phyloP scores from a whole-genome alignment of 208 protist genomes.

The Tritrichomonas musculus region DNA sequence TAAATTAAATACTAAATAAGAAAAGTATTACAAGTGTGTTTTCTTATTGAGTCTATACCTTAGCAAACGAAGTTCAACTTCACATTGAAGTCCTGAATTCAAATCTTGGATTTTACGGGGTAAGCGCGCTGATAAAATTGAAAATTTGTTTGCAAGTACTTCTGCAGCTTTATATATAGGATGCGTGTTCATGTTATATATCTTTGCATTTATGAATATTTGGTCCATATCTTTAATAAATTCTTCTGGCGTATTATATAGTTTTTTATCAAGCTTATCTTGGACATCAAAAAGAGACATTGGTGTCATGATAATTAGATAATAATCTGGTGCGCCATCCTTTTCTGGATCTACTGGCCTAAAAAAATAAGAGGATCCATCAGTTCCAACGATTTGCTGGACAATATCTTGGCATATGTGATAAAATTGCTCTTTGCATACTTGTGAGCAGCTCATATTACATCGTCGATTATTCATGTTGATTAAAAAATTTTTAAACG shows the following conservation, averaged over 20 bases:
- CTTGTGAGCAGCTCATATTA: too few species aligned
- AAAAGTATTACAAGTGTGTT: neutral
- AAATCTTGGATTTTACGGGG: neutral
- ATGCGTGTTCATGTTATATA: neutral
- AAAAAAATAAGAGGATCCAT: neutral
- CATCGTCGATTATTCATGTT: too few species aligned
- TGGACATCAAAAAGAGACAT: neutral
- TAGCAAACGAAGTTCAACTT: neutral
- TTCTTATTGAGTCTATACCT: neutral
- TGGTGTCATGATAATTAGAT: neutral
- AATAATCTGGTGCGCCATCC: neutral
- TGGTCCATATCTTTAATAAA: neutral
- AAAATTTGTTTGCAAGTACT: neutral
- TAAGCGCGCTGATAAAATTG: neutral
- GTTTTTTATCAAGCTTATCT: conserved; percentile 10
- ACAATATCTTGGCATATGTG: too few species aligned
- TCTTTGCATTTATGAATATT: neutral
- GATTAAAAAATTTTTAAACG: too few species aligned
- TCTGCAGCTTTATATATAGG: neutral
- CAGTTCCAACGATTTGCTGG: too few species aligned
- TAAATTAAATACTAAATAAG: too few species aligned
- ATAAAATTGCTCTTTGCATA: too few species aligned
- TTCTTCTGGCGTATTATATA: conserved; percentile 3
- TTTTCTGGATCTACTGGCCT: neutral
- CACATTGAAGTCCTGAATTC: neutral